These are phyloP conservation scores for Yarrowia alimentaria DNA, from an alignment of 805 yeast species.

Conservation along the genomic window DNA sequence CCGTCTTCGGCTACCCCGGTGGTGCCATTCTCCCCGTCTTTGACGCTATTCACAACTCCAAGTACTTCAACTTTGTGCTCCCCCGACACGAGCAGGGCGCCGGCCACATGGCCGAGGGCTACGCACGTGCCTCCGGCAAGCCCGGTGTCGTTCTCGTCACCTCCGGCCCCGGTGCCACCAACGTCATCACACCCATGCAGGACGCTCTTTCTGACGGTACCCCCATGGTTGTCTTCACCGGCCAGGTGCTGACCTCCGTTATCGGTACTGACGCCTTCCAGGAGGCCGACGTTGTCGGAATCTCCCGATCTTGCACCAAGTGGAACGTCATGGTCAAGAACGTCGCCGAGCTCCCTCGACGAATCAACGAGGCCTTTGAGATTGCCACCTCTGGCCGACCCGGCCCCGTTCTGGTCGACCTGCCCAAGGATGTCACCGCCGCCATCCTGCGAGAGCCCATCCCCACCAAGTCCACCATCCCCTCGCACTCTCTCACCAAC, in stretches of 20 bases:
- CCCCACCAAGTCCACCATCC: slow-evolving; percentile 77
- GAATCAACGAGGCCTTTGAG: slow-evolving; percentile 97
- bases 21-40: slow-evolving; percentile 98
- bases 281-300: slow-evolving; percentile 97
- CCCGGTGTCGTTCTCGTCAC: slow-evolving; percentile 98
- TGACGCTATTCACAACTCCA: slow-evolving; percentile 92
- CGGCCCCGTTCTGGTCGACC: slow-evolving; percentile 95
- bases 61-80: slow-evolving; percentile 81
- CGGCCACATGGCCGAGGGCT: slow-evolving; percentile 99
- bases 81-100: slow-evolving; percentile 99
- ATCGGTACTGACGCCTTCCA: slow-evolving; percentile 99
- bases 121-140: slow-evolving; percentile 91
- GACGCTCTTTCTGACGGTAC: slow-evolving; percentile 97
- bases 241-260: slow-evolving; percentile 93
- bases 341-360: slow-evolving; percentile 89
- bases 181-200: slow-evolving; percentile 97
- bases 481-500: slow-evolving; percentile 59
- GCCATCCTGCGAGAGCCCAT: slow-evolving; percentile 82
- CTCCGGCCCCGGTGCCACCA: slow-evolving; percentile 99
- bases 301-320: slow-evolving; percentile 94
- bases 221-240: slow-evolving; percentile 94
- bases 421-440: slow-evolving; percentile 97
- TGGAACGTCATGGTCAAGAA: slow-evolving; percentile 99
- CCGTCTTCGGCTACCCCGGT: slow-evolving; percentile 97
- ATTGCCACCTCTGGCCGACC: slow-evolving; percentile 96